These are phyloP conservation scores for Populus ilicifolia DNA, from an alignment of 345 rosid species.

Conservation along the genomic window DNA sequence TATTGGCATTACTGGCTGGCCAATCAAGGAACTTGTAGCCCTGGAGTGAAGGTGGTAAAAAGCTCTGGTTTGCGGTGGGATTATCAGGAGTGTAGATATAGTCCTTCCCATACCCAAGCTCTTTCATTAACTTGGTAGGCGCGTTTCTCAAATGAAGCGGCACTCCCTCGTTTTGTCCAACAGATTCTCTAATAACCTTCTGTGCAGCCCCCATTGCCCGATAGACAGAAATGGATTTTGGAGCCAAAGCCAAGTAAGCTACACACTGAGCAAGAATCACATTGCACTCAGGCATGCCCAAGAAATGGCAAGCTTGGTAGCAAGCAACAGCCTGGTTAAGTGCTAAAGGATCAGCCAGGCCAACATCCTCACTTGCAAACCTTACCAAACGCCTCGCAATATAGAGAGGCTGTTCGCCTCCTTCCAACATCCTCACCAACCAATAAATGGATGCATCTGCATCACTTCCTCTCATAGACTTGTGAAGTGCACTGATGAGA, in stretches of 20 bases:
- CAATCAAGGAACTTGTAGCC: conserved; percentile 72
- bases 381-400: conserved; percentile 73
- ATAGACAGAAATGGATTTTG: conserved; percentile 68
- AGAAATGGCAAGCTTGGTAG: conserved; percentile 84
- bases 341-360: conserved; percentile 70
- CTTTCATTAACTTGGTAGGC: conserved; percentile 77
- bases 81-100: conserved; percentile 70
- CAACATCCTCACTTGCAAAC: conserved; percentile 87
- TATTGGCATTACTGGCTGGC: conserved; percentile 29
- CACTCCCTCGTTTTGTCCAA: conserved; percentile 82
- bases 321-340: conserved; percentile 81
- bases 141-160: conserved; percentile 85
- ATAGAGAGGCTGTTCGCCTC: conserved; percentile 84
- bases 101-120: conserved; percentile 70
- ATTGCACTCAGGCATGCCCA: conserved; percentile 82
- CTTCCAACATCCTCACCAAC: conserved; percentile 81
- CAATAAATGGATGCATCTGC: conserved; percentile 80
- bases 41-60: conserved; percentile 58
- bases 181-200: conserved; percentile 59
- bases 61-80: conserved; percentile 54
- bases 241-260: conserved; percentile 76
- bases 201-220: conserved; percentile 63
- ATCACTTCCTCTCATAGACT: conserved; percentile 80
- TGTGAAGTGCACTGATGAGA: conserved; percentile 75
- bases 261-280: conserved; percentile 77